A percentile compares a stretch with the other conserved stretches of the same genome.
Conservation (phyloP, 164 flowering plant species). For the Aristolochia fimbriata region DNA sequence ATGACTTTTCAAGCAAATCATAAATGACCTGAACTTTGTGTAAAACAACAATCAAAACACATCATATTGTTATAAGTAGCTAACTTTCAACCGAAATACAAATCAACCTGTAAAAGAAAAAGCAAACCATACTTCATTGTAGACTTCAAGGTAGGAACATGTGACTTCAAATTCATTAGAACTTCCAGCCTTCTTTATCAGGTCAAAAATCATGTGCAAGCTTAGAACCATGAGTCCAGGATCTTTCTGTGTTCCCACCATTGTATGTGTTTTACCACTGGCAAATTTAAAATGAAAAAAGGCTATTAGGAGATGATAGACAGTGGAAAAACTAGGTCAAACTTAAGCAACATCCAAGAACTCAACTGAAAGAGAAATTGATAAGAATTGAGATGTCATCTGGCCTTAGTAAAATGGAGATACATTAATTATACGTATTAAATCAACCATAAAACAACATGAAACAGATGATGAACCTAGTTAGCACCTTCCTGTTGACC, state of each 20-base stretch:
- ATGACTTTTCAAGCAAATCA: constrained; percentile 87
- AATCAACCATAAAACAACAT: too few relatives aligned
- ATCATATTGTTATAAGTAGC: background rate
- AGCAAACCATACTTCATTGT: constrained; percentile 62
- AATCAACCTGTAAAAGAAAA: constrained; percentile 2
- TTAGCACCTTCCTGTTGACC: constrained; percentile 90
- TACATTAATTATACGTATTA: too few relatives aligned
- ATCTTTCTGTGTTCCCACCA: constrained; percentile 74
- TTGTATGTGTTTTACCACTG: constrained; percentile 92
- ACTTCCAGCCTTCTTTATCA: constrained; percentile 44
- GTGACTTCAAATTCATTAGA: constrained; percentile 73
- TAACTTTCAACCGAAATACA: too few relatives aligned
- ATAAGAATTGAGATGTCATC: too few relatives aligned
- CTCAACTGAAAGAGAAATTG: too few relatives aligned
- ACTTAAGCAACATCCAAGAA: background rate
- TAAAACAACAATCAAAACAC: constrained; percentile 8
- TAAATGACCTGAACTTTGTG: constrained; percentile 57
- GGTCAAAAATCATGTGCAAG: constrained; percentile 69
- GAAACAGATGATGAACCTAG: background rate
- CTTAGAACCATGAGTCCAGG: constrained; percentile 96
- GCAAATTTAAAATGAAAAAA: constrained; percentile 2
- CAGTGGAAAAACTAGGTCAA: background rate
- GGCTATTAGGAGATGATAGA: background rate
- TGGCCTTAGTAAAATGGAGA: too few relatives aligned
- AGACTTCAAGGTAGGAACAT: constrained; percentile 93